Conservation (phyloP, 257 asterid species). For the Handroanthus guayacan region DNA sequence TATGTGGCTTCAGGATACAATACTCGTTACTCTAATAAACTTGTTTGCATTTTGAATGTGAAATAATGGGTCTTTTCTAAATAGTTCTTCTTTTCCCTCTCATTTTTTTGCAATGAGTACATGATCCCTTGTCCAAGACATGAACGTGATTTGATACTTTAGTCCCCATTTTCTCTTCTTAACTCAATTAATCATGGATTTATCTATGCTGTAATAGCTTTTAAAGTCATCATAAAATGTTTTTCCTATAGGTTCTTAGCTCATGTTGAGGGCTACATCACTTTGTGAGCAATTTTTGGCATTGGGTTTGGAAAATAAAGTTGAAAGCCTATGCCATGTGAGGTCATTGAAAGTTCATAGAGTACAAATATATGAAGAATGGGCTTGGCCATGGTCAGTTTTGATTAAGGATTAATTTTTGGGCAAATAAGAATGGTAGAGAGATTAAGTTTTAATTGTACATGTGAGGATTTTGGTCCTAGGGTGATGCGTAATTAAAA, state of each 20-base stretch:
- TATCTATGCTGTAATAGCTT: constrained; percentile 56
- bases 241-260: constrained; percentile 45
- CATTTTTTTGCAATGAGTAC: constrained; percentile 67
- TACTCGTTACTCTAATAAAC: no score
- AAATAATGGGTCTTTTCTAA: no score
- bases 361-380: constrained; percentile 44
- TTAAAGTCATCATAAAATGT: constrained; percentile 76
- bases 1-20: no score
- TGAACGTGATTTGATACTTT: constrained; percentile 48
- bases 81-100: no score
- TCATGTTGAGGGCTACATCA: constrained; percentile 27
- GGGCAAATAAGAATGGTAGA: not conserved
- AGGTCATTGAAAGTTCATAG: constrained; percentile 50
- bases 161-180: constrained; percentile 67
- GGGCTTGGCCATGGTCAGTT: constrained; percentile 48
- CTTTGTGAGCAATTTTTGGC: not conserved
- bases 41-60: no score
- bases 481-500: no score
- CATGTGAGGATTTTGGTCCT: constrained; percentile 1
- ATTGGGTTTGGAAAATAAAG: constrained; percentile 32
- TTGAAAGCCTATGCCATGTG: constrained; percentile 48
- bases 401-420: not conserved
- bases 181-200: constrained; percentile 69
- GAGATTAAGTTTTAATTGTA: not conserved
- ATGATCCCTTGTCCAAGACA: constrained; percentile 28